Conservation (phyloP, 1,284 basidiomycete species). For the Ustilago nuda region DNA sequence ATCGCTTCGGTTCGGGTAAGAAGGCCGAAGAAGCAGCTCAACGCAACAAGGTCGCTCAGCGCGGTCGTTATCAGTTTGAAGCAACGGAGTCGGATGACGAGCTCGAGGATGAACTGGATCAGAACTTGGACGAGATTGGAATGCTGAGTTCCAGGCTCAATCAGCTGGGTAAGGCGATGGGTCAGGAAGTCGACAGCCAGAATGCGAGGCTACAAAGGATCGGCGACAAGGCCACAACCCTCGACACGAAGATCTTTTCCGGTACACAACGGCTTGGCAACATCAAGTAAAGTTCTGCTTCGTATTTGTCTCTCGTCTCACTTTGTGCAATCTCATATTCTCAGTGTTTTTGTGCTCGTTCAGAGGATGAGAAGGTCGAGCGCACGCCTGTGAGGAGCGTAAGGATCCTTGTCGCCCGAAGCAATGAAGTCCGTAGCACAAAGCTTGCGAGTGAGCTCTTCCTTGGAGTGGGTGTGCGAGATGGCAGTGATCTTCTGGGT, state of each 20-base stretch:
- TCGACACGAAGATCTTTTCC: constrained; percentile 66
- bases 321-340: not conserved
- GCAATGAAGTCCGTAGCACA: constrained; percentile 61
- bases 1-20: constrained; percentile 51
- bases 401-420: constrained; percentile 45
- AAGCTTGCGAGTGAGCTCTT: constrained; percentile 54
- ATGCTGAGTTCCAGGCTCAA: constrained; percentile 85
- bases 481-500: constrained; percentile 62
- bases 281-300: constrained; percentile 49
- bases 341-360: not conserved
- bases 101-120: constrained; percentile 81
- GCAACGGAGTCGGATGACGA: constrained; percentile 96
- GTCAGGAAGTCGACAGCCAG: constrained; percentile 70
- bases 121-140: constrained; percentile 89
- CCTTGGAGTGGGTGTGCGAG: constrained; percentile 55
- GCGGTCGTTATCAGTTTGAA: constrained; percentile 92
- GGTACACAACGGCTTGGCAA: constrained; percentile 64
- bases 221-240: constrained; percentile 62
- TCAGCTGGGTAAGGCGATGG: constrained; percentile 84
- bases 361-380: constrained; percentile 71
- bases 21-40: constrained; percentile 35
- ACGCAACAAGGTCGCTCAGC: constrained; percentile 73
- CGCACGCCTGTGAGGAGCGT: constrained; percentile 63
- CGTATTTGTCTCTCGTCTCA: not conserved
- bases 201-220: constrained; percentile 64